Base-by-base conservation (phyloP, 345 rosid genomes). In the Gossypium sturtianum region DNA sequence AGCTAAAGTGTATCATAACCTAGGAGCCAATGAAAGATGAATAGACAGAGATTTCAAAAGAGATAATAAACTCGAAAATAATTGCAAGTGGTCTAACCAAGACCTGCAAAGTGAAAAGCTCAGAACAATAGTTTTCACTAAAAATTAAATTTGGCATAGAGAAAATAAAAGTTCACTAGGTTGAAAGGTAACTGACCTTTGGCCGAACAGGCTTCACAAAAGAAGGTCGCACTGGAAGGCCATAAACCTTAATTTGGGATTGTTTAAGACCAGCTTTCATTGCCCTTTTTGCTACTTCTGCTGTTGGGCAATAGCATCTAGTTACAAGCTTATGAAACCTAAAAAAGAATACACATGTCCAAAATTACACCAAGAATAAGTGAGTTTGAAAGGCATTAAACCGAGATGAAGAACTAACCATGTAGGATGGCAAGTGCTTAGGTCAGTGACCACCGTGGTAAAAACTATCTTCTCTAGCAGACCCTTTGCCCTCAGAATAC, bases 271-370 rank as follows among this genome's bases (percentile, higher is more conserved):
- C 98, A 20, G 97, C 98, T 79, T 89, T 91, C 84, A 81, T 53
- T 17, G 99, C 99, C 75, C 98, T 83, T 77, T 91, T 90, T 22
- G 97, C 87, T 63, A 96, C 98, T 79, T 96, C 98, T 72, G 88
- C 66, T 76, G 99, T 83, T 65, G 99, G 99, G 83, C 98, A 96
- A 78, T 96, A 96, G 76, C 99, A 96, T 84, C 97, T 87, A 57
- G 98, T 93, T 77, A 96, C 99, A 82, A 93, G 99, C 87, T 96
- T 96, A 83, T 96, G 99, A 83, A 96, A 96, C 99, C 99, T 96
- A 84, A 54, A 45, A 64, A 59, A 2, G 59, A 74, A 69, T 9
- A 58, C 12, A 64, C 12, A 72, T 45, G n/a, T 34, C 84, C 53
- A 75, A 76, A 71, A 74, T 60, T 57, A 77, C 25, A 34, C 8